phyloP scores from a whole-genome alignment of 2,329 filamentous ascomycete species.

The Cylindrodendrum hubeiense region DNA sequence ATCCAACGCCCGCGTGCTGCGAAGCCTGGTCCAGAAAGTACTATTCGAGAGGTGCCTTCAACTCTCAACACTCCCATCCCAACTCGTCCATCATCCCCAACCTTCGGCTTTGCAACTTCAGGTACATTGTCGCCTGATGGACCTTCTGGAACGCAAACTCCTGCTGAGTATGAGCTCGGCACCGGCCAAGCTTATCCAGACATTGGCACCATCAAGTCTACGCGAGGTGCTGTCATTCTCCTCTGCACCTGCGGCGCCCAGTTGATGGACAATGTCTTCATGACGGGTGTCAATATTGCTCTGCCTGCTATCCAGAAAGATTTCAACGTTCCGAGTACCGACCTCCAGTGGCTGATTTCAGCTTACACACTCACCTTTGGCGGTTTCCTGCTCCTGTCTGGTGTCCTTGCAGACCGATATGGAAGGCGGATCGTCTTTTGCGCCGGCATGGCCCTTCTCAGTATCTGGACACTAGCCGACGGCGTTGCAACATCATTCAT shows the following conservation, averaged over 20 bases:
- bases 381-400: slow-evolving; percentile 15
- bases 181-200: slow-evolving; percentile 20
- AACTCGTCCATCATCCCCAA: slow-evolving; percentile 20
- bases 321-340: slow-evolving; percentile 17
- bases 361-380: slow-evolving; percentile 23
- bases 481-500: slow-evolving; percentile 16
- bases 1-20: slow-evolving; percentile 18
- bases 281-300: slow-evolving; percentile 28
- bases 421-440: slow-evolving; percentile 16
- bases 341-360: slow-evolving; percentile 18
- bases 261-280: slow-evolving; percentile 27
- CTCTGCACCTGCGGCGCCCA: slow-evolving; percentile 25
- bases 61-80: slow-evolving; percentile 16
- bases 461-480: slow-evolving; percentile 19
- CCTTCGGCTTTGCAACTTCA: background rate
- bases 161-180: slow-evolving; percentile 15
- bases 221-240: slow-evolving; percentile 22
- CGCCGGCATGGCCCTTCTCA: slow-evolving; percentile 19
- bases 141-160: slow-evolving; percentile 18
- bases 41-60: slow-evolving; percentile 19
- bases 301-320: slow-evolving; percentile 25
- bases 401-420: slow-evolving; percentile 22
- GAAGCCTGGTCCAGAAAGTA: slow-evolving; percentile 19
- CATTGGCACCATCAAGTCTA: slow-evolving; percentile 14
- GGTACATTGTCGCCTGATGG: background rate